Percentiles rank a stretch among this genome's conserved stretches.
Conservation (phyloP, 148 eudicot species). For the Rhododendron ovatum region DNA sequence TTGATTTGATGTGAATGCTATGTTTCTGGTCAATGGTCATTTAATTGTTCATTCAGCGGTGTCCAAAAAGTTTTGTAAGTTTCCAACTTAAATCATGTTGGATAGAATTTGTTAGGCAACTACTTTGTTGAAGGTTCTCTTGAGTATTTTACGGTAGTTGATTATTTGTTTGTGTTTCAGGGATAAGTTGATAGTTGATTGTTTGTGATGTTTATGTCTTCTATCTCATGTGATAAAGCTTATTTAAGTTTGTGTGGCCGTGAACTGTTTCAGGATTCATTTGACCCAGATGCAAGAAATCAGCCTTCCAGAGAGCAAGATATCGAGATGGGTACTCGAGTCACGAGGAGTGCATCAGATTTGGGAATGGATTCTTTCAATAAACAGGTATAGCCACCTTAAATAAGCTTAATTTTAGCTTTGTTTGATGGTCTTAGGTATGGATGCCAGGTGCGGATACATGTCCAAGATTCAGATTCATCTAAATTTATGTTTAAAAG, state of each 20-base stretch:
- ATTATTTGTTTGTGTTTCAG: not conserved
- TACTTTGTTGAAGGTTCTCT: not conserved
- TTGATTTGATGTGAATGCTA: not conserved
- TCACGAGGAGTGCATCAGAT: slow-evolving; percentile 40
- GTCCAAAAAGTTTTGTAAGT: not conserved
- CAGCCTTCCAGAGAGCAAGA: slow-evolving; percentile 29
- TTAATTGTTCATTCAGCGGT: not conserved
- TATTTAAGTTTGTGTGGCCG: not conserved
- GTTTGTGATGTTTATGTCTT: not conserved
- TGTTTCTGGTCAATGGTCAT: not conserved
- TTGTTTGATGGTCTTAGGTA: not conserved
- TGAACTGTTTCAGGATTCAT: slow-evolving; percentile 38
- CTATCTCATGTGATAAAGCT: not conserved
- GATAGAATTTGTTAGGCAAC: slow-evolving; percentile 4
- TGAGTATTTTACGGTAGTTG: not conserved
- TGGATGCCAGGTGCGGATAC: not conserved
- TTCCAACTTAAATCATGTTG: not conserved
- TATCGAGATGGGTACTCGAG: slow-evolving; percentile 46
- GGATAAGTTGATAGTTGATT: not conserved
- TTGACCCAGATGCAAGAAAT: slow-evolving; percentile 30
- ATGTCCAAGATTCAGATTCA: not conserved
- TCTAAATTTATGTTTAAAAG: not conserved
- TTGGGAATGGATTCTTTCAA: slow-evolving; percentile 49
- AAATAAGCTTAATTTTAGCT: not conserved
- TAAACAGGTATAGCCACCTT: slow-evolving; percentile 34